These are phyloP conservation scores for Termitomyces titanicus DNA, from an alignment of 768 basidiomycete genomes.

Conservation along the genomic window DNA sequence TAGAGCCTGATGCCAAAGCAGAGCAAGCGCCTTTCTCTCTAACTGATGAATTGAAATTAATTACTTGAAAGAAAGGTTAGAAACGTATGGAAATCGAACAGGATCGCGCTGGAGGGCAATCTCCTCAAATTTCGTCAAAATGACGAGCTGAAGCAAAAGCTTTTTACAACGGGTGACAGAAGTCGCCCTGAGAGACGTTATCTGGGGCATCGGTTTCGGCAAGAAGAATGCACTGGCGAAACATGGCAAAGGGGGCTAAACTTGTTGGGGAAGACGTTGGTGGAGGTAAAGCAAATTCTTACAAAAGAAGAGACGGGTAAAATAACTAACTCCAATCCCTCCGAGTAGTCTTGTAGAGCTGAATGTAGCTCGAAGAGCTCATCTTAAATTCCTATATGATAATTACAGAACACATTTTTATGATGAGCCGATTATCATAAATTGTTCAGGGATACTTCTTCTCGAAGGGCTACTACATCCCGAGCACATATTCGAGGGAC, in stretches of 20 bases:
- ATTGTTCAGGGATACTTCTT: no score
- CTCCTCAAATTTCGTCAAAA: conserved; percentile 54
- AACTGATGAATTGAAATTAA: conserved; percentile 11
- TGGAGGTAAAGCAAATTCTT: conserved; percentile 28
- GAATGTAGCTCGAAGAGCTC: no score
- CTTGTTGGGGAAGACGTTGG: conserved; percentile 48
- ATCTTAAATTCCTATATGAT: no score
- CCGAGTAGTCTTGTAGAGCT: no score
- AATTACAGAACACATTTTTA: no score
- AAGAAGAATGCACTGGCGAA: conserved; percentile 42
- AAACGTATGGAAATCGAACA: conserved; percentile 39
- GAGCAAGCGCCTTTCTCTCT: conserved; percentile 4
- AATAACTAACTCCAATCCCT: background rate
- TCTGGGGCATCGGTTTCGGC: conserved; percentile 63
- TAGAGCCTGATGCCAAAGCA: background rate
- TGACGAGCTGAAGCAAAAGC: conserved; percentile 30
- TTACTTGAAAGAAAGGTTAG: conserved; percentile 48
- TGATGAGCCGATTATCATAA: no score
- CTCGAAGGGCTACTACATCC: no score
- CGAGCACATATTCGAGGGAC: no score
- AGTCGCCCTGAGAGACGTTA: conserved; percentile 55
- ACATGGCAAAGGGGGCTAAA: conserved; percentile 49
- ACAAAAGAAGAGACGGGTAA: background rate
- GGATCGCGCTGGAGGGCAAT: conserved; percentile 52
- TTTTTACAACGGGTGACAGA: conserved; percentile 48